Evolutionary conservation across 2,329 filamentous ascomycete species (phyloP), one percentile per base, ranked within the genome.

Genomic region (Phialophora expanda): DNA sequence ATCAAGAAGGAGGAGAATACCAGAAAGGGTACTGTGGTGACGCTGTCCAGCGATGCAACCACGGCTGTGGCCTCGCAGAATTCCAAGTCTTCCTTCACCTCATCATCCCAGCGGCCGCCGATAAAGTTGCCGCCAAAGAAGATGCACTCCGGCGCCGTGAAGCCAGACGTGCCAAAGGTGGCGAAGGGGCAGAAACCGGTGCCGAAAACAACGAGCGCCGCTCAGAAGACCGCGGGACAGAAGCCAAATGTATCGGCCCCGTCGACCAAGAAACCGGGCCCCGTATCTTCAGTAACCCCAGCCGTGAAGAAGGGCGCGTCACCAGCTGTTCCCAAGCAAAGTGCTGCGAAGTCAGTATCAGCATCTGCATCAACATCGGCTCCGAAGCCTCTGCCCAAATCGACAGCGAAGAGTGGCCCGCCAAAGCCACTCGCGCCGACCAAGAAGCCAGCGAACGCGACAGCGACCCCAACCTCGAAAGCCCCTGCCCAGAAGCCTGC

Each of bases 21-120:
- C 30, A 64, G 70, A 38, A 59, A 67, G 57, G 70, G 70, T 12
- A 67, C 70, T 7, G 66, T 71, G 32, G 57, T 65, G 54, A 70
- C 69, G 5, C 34, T 71, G 50, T 69, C 68, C n/a, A 70, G 68
- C 32, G 48, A 70, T 61, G 62, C 63, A 41, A 66, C 66, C n/a
- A 70, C 69, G 8, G 68, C 69, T 8, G 69, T 69, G 22, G 64
- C 60, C 3, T 68, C 65, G 9, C 64, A 44, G 9, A 62, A n/a
- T 22, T 69, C 67, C 17, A 34, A 50, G 14, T 7, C 30, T 7
- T 44, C 41, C 26, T 20, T 6, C 5, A 44, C 17, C 6, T 44
- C 38, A 0, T 41, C 38, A 2, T 17, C 12, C 14, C 34, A 41
- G 34, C 34, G 34, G 34, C 12, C 4, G 38, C 38, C 38, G 6